phyloP scores from a whole-genome alignment of 768 basidiomycete genomes.

The Rhizopogon salebrosus region DNA sequence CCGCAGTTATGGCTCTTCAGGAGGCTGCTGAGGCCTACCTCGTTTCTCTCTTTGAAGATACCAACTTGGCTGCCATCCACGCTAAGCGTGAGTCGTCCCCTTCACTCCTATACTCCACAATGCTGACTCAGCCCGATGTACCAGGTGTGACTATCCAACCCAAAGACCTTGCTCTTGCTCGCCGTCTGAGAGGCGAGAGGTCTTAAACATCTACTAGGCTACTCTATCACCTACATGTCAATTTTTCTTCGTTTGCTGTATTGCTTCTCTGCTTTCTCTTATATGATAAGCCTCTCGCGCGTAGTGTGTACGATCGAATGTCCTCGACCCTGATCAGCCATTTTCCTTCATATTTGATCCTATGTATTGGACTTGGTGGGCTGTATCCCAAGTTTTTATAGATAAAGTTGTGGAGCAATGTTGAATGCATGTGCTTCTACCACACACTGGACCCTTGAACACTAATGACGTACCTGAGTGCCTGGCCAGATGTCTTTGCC shows the following conservation, averaged over 20 bases:
- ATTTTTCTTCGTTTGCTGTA: slow-evolving; percentile 7
- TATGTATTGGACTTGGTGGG: not conserved
- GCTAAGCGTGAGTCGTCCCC: slow-evolving; percentile 56
- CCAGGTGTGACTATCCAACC: slow-evolving; percentile 67
- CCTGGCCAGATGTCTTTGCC: no score
- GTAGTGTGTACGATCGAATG: slow-evolving; percentile 27
- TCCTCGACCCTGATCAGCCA: slow-evolving; percentile 3
- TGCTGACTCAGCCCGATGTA: slow-evolving; percentile 11
- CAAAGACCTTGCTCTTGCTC: slow-evolving; percentile 83
- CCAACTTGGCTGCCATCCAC: slow-evolving; percentile 88
- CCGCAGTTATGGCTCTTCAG: slow-evolving; percentile 90
- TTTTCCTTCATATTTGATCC: slow-evolving; percentile 6
- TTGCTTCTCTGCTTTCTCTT: slow-evolving; percentile 11
- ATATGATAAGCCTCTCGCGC: slow-evolving; percentile 18
- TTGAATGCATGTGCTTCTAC: slow-evolving; percentile 21
- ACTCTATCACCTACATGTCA: not conserved
- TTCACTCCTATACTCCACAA: not conserved
- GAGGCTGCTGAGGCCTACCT: slow-evolving; percentile 91
- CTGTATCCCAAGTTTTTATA: slow-evolving; percentile 10
- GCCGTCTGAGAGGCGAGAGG: slow-evolving; percentile 83
- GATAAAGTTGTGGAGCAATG: slow-evolving; percentile 25
- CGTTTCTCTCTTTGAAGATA: slow-evolving; percentile 83
- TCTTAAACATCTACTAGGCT: slow-evolving; percentile 38
- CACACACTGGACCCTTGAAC: no score
- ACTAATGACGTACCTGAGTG: no score